Base-by-base conservation (phyloP, 345 rosid genomes). In the Limnanthes douglasii region DNA sequence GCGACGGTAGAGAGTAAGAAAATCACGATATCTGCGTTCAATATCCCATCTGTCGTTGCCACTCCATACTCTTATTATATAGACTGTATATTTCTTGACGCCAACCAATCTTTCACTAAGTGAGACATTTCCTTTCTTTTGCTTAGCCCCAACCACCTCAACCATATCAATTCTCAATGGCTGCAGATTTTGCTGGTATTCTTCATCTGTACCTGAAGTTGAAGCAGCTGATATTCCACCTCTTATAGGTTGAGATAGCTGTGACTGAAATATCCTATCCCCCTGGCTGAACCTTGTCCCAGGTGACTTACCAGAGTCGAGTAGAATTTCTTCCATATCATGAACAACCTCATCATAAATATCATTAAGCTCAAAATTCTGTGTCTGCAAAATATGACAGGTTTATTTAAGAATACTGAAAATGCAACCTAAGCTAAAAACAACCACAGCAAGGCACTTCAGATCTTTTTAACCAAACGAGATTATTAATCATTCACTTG, bases 301-400 rank as follows among this genome's bases (percentile, higher is more conserved):
- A 26, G 73, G 72, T 57, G 94, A 78, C 41, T 75, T 94, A 18
- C 54, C 46, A 37, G 81, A 73, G 42, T 85, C 88, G 0, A 90
- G 88, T 53, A 90, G 58, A 55, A 90, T 69, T 58, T 90, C 93
- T 65, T 90, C 94, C 99, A 85, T 90, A 44, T 90, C 99, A 52
- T 80, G 77, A 42, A 90, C 86, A 66, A 84, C 57, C 42, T 84
- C 98, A 57, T 80, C 82, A 37, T 75, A 70, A 52, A 68, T 66
- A 34, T 71, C 78, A 44, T 61, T 55, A 21, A 50, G 66, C 53
- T 80, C 74, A 51, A 61, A 42, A 56, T 54, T 67, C 49, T 66
- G 73, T 36, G 63, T 59, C 90, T 73, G 74, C 53, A 68, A 50
- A 27, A 62, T 25, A 43, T 44, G 29, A 2, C 12, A 30, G 46